Evolutionary conservation across 805 yeast species (phyloP).

Genomic region (Ogataea philodendri): DNA sequence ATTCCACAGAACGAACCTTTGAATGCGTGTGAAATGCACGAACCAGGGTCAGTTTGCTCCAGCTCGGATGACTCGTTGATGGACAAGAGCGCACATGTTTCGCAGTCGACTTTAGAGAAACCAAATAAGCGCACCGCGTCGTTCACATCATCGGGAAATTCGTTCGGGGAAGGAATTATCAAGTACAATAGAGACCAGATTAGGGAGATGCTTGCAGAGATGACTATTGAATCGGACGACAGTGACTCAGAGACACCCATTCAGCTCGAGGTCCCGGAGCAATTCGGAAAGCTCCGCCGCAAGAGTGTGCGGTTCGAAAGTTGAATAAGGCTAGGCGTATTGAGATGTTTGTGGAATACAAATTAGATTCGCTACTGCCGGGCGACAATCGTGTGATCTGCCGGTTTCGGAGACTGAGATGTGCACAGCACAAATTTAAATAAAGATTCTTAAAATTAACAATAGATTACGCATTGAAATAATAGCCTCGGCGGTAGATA

Average conservation of each 20-base stretch:
- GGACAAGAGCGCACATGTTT: neutral
- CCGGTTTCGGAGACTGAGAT: neutral
- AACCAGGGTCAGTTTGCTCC: conserved; percentile 6
- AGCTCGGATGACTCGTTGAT: conserved; percentile 4
- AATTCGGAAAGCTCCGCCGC: conserved; percentile 26
- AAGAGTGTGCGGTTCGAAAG: conserved; percentile 35
- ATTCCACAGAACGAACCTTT: conserved; percentile 9
- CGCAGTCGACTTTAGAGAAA: conserved; percentile 3
- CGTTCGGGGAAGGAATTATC: conserved; percentile 37
- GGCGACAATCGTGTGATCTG: neutral
- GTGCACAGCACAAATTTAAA: neutral
- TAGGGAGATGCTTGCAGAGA: conserved; percentile 32
- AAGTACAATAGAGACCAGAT: conserved; percentile 35
- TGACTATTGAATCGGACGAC: conserved; percentile 21
- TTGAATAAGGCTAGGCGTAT: neutral
- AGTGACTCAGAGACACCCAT: conserved; percentile 12
- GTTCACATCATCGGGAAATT: conserved; percentile 36
- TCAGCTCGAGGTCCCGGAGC: conserved; percentile 25
- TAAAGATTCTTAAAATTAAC: neutral
- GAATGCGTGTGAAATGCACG: conserved; percentile 9
- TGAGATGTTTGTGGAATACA: too few relatives aligned
- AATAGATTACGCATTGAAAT: conserved; percentile 3
- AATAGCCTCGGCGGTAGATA: conserved; percentile 8
- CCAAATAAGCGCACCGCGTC: conserved; percentile 26
- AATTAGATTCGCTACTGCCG: neutral